phyloP scores from a whole-genome alignment of 2,329 filamentous ascomycete genomes.

The Intubia oerlemansii region DNA sequence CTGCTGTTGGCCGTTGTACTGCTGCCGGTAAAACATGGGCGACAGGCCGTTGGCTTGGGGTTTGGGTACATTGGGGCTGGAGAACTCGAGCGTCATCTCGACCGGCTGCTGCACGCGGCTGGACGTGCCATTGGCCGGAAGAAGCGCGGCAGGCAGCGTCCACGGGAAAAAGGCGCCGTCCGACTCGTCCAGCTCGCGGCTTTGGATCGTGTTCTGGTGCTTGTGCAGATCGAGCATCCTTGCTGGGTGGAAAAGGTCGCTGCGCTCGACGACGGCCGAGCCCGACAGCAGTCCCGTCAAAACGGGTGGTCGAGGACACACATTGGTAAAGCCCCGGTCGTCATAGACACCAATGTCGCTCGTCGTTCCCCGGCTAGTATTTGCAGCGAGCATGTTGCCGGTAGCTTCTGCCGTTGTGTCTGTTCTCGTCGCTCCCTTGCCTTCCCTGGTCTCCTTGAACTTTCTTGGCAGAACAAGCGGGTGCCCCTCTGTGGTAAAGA shows the following conservation, averaged over 20 bases:
- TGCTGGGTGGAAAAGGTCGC: slow-evolving; percentile 75
- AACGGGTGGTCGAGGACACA: slow-evolving; percentile 45
- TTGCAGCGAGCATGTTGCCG: too few species aligned
- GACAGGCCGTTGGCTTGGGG: slow-evolving; percentile 17
- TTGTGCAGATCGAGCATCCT: slow-evolving; percentile 58
- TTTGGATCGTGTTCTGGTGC: neutral
- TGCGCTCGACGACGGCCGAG: slow-evolving; percentile 58
- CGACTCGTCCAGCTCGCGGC: too few species aligned
- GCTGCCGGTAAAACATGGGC: slow-evolving; percentile 3
- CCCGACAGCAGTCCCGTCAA: slow-evolving; percentile 44
- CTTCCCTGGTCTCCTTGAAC: too few species aligned
- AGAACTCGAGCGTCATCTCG: slow-evolving; percentile 47
- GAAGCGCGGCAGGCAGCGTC: slow-evolving; percentile 59
- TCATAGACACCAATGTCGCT: slow-evolving; percentile 14
- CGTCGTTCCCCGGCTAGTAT: too few species aligned
- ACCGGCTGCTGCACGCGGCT: slow-evolving; percentile 47
- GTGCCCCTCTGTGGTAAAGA: slow-evolving; percentile 93
- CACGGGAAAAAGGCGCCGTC: slow-evolving; percentile 66
- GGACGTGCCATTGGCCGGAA: slow-evolving; percentile 62
- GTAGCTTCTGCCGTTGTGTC: too few species aligned
- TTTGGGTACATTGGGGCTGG: slow-evolving; percentile 24
- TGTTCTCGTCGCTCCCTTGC: too few species aligned
- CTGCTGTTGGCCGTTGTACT: neutral
- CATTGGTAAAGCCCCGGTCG: slow-evolving; percentile 27
- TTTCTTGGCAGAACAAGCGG: slow-evolving; percentile 66